Base-by-base conservation (phyloP, 257 asterid species). In the Thymus quinquecostatus region DNA sequence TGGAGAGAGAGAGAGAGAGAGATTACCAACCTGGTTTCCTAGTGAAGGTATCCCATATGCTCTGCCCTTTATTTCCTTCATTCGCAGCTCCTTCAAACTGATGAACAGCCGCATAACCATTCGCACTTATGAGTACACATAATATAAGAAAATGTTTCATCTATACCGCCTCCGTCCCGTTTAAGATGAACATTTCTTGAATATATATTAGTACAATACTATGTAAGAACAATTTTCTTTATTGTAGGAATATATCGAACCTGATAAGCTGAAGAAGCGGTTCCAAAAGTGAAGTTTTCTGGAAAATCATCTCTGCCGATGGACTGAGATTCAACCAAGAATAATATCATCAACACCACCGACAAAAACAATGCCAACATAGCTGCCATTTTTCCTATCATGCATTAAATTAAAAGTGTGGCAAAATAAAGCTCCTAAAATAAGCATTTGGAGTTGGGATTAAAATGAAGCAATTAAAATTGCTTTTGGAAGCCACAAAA, bases 221-320 rank as follows among this genome's bases (percentile, higher is more conserved):
- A 10, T 12, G 12, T 3, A 59, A 12, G 13, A 34, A 34, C 21
- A 34, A 3, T 34, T 34, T 34, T 6, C 34, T 4, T 5, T 12
- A 11, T 34, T 5, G 38, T 6, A 34, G 40, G 1, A 5, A 7
- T 11, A 36, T 49, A 21, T 4, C 38, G 1, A 75, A 91, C 97
- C 95, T 91, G 97, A 73, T 83, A 91, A 76, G 97, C 97, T 2
- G 96, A 91, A 79, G 97, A 91, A 79, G 96, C 96, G n/a, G 96
- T 92, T 71, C 97, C 97, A 71, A 92, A 89, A 69, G 78, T 76
- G 81, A 92, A 92, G 13, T 89, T 89, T 30, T 82, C 69, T n/a
- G 97, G 96, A 61, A 92, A 92, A 81, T 87, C 93, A 41, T 38
- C 56, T 3, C 96, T 79, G 83, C 76, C 70, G 29, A 89, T 74